Evolutionary conservation across 2,329 filamentous ascomycete species (phyloP).

Genomic region (Cercospora nicotianae): DNA sequence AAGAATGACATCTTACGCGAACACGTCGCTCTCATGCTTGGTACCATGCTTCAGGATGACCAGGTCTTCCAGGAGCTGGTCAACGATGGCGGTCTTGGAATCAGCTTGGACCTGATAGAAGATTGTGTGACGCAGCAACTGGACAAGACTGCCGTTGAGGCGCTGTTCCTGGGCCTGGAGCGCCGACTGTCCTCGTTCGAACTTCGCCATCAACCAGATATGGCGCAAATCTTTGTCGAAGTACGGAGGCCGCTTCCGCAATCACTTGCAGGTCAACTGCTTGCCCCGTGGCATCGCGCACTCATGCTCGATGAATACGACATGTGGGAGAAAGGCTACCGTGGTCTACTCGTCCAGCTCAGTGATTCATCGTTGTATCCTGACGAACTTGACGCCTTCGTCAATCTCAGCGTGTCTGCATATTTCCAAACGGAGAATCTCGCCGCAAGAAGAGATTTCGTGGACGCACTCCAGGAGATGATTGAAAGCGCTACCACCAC

Average conservation of each 20-base stretch:
- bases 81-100: constrained; percentile 19
- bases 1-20: constrained; percentile 27
- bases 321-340: constrained; percentile 25
- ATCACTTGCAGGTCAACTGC: constrained; percentile 20
- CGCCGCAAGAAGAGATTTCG: constrained; percentile 23
- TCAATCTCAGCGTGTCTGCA: constrained; percentile 25
- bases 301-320: constrained; percentile 28
- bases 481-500: constrained; percentile 18
- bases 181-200: constrained; percentile 23
- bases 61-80: constrained; percentile 16
- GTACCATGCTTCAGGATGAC: constrained; percentile 22
- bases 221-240: constrained; percentile 31
- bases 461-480: constrained; percentile 21
- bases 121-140: constrained; percentile 16
- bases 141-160: constrained; percentile 21
- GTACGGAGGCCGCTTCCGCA: constrained; percentile 25
- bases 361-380: constrained; percentile 24
- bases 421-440: constrained; percentile 27
- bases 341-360: constrained; percentile 22
- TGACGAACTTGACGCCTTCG: constrained; percentile 25
- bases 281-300: constrained; percentile 27
- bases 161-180: constrained; percentile 21
- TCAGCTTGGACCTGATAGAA: constrained; percentile 22
- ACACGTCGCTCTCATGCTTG: constrained; percentile 24
- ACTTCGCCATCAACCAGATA: constrained; percentile 24